Conservation (phyloP, 768 basidiomycete species). For the Panellus pusillus region DNA sequence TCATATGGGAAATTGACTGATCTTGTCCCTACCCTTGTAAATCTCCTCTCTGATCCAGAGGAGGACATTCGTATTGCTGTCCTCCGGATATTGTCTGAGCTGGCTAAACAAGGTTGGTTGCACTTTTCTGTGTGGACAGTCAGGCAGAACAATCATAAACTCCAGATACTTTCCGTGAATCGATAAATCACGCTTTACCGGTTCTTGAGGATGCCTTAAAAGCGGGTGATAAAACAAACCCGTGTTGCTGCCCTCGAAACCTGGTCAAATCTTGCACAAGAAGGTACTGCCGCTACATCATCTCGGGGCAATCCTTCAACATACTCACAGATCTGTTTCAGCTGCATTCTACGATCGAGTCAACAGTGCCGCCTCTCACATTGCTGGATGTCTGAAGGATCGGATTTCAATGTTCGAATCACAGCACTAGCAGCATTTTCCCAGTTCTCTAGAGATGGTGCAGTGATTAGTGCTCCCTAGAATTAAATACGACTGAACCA, state of each 20-base stretch:
- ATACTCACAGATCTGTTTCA: not conserved
- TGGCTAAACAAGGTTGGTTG: not conserved
- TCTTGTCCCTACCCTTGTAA: not conserved
- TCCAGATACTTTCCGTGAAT: not conserved
- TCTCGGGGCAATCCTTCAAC: not conserved
- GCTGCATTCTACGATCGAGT: not conserved
- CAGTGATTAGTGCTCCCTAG: not conserved
- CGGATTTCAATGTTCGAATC: not conserved
- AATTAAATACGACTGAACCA: not conserved
- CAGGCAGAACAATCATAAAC: not conserved
- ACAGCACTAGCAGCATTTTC: not conserved
- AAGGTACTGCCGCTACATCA: not conserved
- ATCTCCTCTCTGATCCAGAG: not conserved
- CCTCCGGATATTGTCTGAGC: not conserved
- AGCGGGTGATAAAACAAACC: not conserved
- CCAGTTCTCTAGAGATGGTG: constrained; percentile 1
- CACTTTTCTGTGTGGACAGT: not conserved
- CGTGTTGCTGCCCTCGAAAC: not conserved
- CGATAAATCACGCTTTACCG: not conserved
- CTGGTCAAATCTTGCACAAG: not conserved
- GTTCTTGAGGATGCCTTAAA: not conserved
- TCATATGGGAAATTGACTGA: not conserved
- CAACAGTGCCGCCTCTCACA: not conserved
- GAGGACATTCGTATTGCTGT: not conserved
- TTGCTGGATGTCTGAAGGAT: not conserved